Evolutionary conservation across 75 land plant species (phyloP).

Genomic region (Picea glauca): DNA sequence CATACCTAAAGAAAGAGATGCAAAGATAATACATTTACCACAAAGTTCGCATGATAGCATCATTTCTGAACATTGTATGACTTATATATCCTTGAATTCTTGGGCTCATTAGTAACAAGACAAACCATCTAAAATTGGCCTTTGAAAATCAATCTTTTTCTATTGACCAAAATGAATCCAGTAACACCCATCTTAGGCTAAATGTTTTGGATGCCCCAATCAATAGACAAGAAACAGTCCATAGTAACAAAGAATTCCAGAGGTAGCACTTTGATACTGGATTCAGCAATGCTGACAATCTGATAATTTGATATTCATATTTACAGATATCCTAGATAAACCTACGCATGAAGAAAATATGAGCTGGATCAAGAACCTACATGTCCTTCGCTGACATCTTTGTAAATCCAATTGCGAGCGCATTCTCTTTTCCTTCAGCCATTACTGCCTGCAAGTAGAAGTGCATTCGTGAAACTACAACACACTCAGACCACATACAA

Average conservation of each 20-base stretch:
- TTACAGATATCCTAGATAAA: background rate
- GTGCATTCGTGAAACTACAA: background rate
- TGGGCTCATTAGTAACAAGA: too few species aligned
- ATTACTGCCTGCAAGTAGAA: constrained; percentile 76
- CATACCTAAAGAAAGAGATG: too few species aligned
- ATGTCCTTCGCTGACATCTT: constrained; percentile 97
- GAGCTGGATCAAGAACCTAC: constrained; percentile 41
- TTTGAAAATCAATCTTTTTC: too few species aligned
- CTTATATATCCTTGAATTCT: too few species aligned
- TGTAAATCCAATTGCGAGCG: constrained; percentile 98
- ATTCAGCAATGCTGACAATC: background rate
- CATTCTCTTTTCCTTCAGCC: constrained; percentile 99
- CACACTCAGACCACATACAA: too few species aligned
- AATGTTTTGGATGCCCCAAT: background rate
- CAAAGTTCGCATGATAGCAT: too few species aligned
- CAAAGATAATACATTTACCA: too few species aligned
- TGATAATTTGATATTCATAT: background rate
- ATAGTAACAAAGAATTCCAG: background rate
- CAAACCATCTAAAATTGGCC: too few species aligned
- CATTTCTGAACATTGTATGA: too few species aligned
- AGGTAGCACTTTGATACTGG: background rate
- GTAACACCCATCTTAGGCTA: too few species aligned
- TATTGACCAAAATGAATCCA: too few species aligned
- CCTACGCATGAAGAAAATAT: background rate
- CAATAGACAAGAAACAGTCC: background rate